phyloP scores from a whole-genome alignment of 140 eudicot genomes.

The Ambrosia hybrid region DNA sequence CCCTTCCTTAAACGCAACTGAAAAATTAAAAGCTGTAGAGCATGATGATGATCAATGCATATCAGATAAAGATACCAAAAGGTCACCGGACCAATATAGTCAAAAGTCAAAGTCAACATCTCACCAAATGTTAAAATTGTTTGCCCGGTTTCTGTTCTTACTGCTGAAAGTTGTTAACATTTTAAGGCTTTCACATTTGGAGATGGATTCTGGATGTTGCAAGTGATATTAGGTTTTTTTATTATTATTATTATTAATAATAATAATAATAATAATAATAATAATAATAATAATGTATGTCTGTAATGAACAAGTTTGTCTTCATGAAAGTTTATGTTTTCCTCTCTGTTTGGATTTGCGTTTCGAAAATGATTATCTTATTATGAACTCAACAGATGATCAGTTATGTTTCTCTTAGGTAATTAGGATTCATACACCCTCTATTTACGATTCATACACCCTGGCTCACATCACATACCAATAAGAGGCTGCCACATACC shows the following conservation, averaged over 20 bases:
- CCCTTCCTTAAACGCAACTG: slow-evolving; percentile 19
- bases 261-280: background rate
- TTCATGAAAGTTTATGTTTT: background rate
- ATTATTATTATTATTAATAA: too few relatives aligned
- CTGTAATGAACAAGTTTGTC: slow-evolving; percentile 23
- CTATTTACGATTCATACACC: too few relatives aligned
- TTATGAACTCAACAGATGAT: background rate
- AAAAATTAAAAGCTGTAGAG: slow-evolving; percentile 33
- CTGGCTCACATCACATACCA: too few relatives aligned
- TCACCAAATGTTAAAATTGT: slow-evolving; percentile 17
- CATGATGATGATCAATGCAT: slow-evolving; percentile 25
- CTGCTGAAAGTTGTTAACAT: slow-evolving; percentile 7
- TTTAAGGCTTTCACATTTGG: slow-evolving; percentile 30
- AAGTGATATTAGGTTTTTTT: slow-evolving; percentile 25
- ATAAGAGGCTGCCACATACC: too few relatives aligned
- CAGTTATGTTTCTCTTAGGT: too few relatives aligned
- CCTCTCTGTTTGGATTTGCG: background rate
- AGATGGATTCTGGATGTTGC: slow-evolving; percentile 35
- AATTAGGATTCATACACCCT: too few relatives aligned
- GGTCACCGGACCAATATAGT: slow-evolving; percentile 21
- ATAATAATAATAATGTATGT: slow-evolving; percentile 10
- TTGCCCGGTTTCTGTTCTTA: background rate
- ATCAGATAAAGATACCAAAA: slow-evolving; percentile 11
- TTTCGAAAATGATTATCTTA: background rate
- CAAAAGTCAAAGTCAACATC: slow-evolving; percentile 28